Evolutionary conservation across 441 rosid species (phyloP), one percentile per base, ranked within the genome.

Genomic region (Breynia disticha): DNA sequence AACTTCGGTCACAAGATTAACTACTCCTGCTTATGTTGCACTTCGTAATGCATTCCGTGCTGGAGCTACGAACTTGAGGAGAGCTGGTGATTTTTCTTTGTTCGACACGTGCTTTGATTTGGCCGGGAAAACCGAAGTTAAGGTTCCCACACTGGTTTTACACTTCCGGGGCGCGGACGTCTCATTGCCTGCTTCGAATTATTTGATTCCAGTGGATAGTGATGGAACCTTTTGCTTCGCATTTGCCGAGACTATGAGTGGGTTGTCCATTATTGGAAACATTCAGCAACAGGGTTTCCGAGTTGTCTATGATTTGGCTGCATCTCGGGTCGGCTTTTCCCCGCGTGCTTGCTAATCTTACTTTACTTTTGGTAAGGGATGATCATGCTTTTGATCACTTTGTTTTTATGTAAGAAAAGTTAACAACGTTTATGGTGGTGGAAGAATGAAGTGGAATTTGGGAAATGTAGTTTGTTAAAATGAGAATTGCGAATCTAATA

Each of bases 281-380:
- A 83, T 90, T 55, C 96, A 90, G 68, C 98, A 90, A 54, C 98
- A 90, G 11, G 85, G 98, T 4, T 79, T 85, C 73, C 87, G 98
- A 66, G 93, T 90, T 7, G 76, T 81, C 20, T 90, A 76, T 41
- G 98, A 90, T 38, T 61, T 81, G 67, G 81, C 76, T 32, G 85
- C 76, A 48, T 81, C 86, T 5, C 68, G 93, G 67, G 67, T 90
- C 71, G 97, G 96, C 64, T 87, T 87, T 59, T 64, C 83, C 32
- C 76, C 95, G 16, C 79, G 84, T 17, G 93, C 84, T n/a, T 90
- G 97, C 70, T 81, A 66, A 68, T 15, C 38, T 18, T 19, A 15
- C 6, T 6, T 11, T 37, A 37, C 7, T 37, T 37, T 37, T 37
- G n/a, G n/a, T n/a, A n/a, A n/a, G n/a, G n/a, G n/a, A n/a, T n/a